A percentile compares a stretch with the other conserved stretches of the same genome.
Conservation (phyloP, 306 rosid genomes). For the Vigna angularis region DNA sequence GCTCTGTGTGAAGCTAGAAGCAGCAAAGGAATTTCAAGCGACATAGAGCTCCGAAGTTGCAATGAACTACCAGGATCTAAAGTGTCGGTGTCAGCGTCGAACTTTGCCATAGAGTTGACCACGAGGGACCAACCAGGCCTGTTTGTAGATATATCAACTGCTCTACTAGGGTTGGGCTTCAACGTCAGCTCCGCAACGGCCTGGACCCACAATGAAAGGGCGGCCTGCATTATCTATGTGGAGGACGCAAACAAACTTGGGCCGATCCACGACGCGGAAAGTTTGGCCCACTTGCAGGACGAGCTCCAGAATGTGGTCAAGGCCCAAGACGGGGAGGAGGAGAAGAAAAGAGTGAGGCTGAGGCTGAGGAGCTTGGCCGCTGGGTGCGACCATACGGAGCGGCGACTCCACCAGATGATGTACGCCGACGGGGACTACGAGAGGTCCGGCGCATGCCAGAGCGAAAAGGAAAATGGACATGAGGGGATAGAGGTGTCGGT, state of each 20-base stretch:
- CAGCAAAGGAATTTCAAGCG: constrained; percentile 38
- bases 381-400: constrained; percentile 59
- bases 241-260: constrained; percentile 56
- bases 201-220: constrained; percentile 67
- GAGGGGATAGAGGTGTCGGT: constrained; percentile 61
- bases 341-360: constrained; percentile 44
- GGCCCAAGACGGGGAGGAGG: constrained; percentile 62
- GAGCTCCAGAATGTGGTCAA: constrained; percentile 54
- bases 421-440: constrained; percentile 59
- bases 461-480: constrained; percentile 48
- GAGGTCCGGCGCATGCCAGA: constrained; percentile 47
- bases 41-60: constrained; percentile 29
- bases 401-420: constrained; percentile 85
- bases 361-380: constrained; percentile 48
- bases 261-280: constrained; percentile 49
- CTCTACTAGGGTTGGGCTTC: constrained; percentile 60
- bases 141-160: constrained; percentile 58
- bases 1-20: constrained; percentile 57
- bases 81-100: constrained; percentile 11
- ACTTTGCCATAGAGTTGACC: constrained; percentile 61
- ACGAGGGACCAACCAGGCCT: constrained; percentile 66
- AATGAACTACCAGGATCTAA: constrained; percentile 33
- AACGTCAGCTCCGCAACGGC: constrained; percentile 53
- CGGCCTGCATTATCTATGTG: constrained; percentile 57
- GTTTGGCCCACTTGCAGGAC: constrained; percentile 52